Conservation (phyloP, 139 green algal genomes). For the Auxenochlorella protothecoides region DNA sequence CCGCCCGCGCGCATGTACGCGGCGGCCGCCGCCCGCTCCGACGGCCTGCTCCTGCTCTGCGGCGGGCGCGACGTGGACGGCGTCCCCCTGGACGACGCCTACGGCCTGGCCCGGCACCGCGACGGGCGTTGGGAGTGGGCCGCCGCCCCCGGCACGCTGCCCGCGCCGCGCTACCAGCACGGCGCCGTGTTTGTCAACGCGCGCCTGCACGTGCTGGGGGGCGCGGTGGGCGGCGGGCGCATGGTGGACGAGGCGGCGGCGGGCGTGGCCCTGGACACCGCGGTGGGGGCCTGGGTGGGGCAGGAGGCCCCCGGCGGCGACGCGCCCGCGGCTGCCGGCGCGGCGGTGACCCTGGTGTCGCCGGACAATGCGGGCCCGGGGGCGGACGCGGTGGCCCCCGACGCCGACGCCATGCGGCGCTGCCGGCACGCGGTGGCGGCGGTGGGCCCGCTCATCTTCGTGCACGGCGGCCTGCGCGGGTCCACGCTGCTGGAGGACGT, state of each 20-base stretch:
- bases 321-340: neutral
- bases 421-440: constrained; percentile 78
- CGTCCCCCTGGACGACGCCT: constrained; percentile 80
- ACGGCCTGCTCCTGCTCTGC: constrained; percentile 92
- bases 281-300: constrained; percentile 37
- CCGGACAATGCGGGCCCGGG: too few relatives aligned
- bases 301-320: constrained; percentile 1
- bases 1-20: constrained; percentile 91
- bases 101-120: constrained; percentile 89
- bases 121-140: constrained; percentile 99
- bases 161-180: constrained; percentile 89
- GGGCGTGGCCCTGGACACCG: constrained; percentile 85
- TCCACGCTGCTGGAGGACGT: constrained; percentile 78
- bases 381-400: too few relatives aligned
- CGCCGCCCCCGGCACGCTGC: constrained; percentile 84
- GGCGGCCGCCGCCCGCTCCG: constrained; percentile 75
- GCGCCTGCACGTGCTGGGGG: constrained; percentile 88
- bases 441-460: constrained; percentile 86
- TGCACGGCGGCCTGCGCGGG: constrained; percentile 84
- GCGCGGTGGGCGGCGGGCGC: constrained; percentile 83
- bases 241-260: constrained; percentile 84
- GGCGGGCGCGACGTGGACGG: constrained; percentile 76
- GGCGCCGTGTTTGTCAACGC: constrained; percentile 88
- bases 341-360: neutral
- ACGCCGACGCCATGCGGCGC: constrained; percentile 21